These are phyloP conservation scores for Claviceps digitariae DNA, from an alignment of 2,329 filamentous ascomycete genomes.

Conservation along the genomic window DNA sequence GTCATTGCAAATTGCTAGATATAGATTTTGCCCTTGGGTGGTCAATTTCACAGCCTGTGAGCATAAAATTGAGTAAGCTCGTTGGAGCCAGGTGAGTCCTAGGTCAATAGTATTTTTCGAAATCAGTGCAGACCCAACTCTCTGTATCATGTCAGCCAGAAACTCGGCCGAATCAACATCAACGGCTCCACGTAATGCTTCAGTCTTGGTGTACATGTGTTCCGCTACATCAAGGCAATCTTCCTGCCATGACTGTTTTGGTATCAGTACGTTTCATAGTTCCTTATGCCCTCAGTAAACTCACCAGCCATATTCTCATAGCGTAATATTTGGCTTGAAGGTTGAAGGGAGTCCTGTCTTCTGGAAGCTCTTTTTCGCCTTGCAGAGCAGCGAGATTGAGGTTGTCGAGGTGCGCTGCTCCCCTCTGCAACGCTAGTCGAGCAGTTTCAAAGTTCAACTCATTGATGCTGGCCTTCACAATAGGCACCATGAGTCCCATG, in stretches of 20 bases:
- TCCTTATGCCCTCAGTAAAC: slow-evolving; percentile 10
- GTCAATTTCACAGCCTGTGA: slow-evolving; percentile 40
- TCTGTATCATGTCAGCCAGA: slow-evolving; percentile 54
- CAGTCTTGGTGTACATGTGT: slow-evolving; percentile 55
- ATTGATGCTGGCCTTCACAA: slow-evolving; percentile 40
- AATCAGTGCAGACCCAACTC: slow-evolving; percentile 53
- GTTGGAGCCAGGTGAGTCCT: slow-evolving; percentile 60
- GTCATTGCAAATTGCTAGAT: slow-evolving; percentile 51
- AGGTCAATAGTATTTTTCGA: slow-evolving; percentile 35
- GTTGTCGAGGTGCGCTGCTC: slow-evolving; percentile 23
- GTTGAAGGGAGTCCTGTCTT: slow-evolving; percentile 2
- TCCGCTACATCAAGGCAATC: slow-evolving; percentile 63
- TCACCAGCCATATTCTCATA: slow-evolving; percentile 53
- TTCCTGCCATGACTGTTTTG: slow-evolving; percentile 56
- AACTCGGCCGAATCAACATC: slow-evolving; percentile 42
- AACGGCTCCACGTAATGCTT: slow-evolving; percentile 23
- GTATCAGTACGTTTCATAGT: slow-evolving; percentile 8
- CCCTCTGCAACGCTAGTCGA: slow-evolving; percentile 47
- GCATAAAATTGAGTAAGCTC: slow-evolving; percentile 48
- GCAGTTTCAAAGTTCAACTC: slow-evolving; percentile 42
- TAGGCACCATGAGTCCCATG: slow-evolving; percentile 53
- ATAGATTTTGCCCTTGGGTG: slow-evolving; percentile 47
- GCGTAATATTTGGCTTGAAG: slow-evolving; percentile 50
- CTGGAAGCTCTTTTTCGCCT: not conserved
- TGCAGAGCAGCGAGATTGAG: not conserved